Percentiles rank a stretch among this genome's conserved stretches.
Evolutionary conservation across 495 filamentous ascomycete species (phyloP).

Genomic region (Cairneyella variabilis): DNA sequence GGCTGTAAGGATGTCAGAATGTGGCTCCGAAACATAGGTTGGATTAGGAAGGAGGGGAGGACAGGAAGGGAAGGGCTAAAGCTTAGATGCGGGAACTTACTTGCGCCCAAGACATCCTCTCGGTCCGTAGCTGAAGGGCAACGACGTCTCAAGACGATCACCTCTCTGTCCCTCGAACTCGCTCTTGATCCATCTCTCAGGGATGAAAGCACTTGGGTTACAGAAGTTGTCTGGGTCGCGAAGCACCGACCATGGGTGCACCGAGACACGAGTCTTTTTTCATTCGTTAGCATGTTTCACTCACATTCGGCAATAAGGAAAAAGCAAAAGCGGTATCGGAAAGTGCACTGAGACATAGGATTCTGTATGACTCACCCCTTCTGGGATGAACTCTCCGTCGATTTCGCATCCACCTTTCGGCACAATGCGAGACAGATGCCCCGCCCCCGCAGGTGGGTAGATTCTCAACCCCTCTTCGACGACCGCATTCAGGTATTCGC

Average conservation of each 20-base stretch:
- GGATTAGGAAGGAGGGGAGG: background rate
- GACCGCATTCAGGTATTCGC: conserved; percentile 54
- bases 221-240: conserved; percentile 31
- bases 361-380: conserved; percentile 3
- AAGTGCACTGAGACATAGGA: background rate
- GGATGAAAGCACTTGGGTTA: conserved; percentile 35
- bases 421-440: conserved; percentile 38
- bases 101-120: conserved; percentile 57
- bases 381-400: conserved; percentile 17
- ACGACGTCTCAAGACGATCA: conserved; percentile 41
- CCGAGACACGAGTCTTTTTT: conserved; percentile 14
- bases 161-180: conserved; percentile 1
- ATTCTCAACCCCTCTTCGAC: conserved; percentile 56
- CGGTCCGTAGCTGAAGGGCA: conserved; percentile 54
- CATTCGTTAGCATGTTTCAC: conserved; percentile 11
- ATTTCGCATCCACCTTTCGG: conserved; percentile 23
- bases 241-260: conserved; percentile 9
- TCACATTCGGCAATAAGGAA: background rate
- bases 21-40: background rate
- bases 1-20: conserved; percentile 4
- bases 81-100: conserved; percentile 43
- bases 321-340: background rate
- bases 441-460: conserved; percentile 51
- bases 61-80: background rate
- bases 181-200: conserved; percentile 33